These are phyloP conservation scores for Metarhizium robertsii DNA, from an alignment of 2,329 filamentous ascomycete genomes.

Conservation along the genomic window DNA sequence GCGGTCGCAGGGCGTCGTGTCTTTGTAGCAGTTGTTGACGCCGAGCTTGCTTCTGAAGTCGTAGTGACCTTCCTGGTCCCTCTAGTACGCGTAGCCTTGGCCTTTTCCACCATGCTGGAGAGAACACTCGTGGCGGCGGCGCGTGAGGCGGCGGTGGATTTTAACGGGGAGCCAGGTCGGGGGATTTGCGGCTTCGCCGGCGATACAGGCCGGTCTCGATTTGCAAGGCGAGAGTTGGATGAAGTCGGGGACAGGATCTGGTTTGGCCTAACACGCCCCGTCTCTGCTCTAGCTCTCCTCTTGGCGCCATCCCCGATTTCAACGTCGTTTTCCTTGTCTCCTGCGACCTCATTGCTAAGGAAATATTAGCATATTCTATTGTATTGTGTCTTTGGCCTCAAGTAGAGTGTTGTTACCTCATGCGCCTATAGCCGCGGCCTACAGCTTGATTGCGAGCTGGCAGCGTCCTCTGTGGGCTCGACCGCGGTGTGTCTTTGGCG, in stretches of 20 bases:
- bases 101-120: slow-evolving; percentile 51
- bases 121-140: slow-evolving; percentile 35
- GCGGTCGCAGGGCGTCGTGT: slow-evolving; percentile 20
- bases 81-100: slow-evolving; percentile 44
- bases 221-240: slow-evolving; percentile 61
- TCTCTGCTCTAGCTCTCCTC: slow-evolving; percentile 47
- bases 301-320: slow-evolving; percentile 56
- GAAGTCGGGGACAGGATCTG: slow-evolving; percentile 75
- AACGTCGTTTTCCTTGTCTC: slow-evolving; percentile 70
- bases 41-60: slow-evolving; percentile 34
- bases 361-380: slow-evolving; percentile 7
- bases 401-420: slow-evolving; percentile 31
- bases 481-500: slow-evolving; percentile 35
- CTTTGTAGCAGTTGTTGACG: slow-evolving; percentile 27
- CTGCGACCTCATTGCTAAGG: slow-evolving; percentile 52
- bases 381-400: not conserved
- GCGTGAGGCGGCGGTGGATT: slow-evolving; percentile 34
- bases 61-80: slow-evolving; percentile 36
- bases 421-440: slow-evolving; percentile 33
- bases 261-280: slow-evolving; percentile 29
- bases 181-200: slow-evolving; percentile 48
- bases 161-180: slow-evolving; percentile 53
- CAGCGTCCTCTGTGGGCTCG: slow-evolving; percentile 26
- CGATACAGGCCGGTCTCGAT: slow-evolving; percentile 38
- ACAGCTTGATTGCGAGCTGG: slow-evolving; percentile 11